These are phyloP conservation scores for Colletotrichum neosansevieriae DNA, from an alignment of 2,329 filamentous ascomycete species.

Conservation along the genomic window DNA sequence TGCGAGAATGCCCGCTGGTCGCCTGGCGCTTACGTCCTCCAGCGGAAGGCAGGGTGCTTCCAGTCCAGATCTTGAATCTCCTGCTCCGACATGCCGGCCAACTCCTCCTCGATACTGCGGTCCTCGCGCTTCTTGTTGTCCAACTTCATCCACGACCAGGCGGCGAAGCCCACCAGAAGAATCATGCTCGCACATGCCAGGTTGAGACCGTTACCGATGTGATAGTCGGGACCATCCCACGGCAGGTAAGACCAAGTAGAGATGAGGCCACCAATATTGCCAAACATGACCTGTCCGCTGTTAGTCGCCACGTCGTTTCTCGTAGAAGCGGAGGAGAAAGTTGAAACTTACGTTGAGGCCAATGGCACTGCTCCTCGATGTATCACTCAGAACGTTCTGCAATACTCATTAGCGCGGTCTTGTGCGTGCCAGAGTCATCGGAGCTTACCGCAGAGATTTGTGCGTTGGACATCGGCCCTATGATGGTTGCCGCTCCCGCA, in stretches of 20 bases:
- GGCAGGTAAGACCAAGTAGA: constrained; percentile 75
- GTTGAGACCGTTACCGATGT: constrained; percentile 78
- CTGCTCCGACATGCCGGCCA: constrained; percentile 66
- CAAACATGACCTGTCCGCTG: constrained; percentile 68
- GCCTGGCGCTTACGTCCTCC: constrained; percentile 52
- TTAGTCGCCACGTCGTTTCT: background rate
- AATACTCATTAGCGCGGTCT: too few species aligned
- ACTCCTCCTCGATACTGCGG: constrained; percentile 66
- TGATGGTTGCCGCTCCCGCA: constrained; percentile 71
- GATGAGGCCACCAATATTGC: constrained; percentile 77
- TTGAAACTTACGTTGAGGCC: constrained; percentile 60
- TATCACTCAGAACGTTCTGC: constrained; percentile 76
- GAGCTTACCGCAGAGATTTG: constrained; percentile 66
- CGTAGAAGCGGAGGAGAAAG: background rate
- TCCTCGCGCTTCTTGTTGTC: constrained; percentile 70
- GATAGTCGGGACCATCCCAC: constrained; percentile 73
- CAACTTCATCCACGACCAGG: constrained; percentile 69
- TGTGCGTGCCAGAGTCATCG: too few species aligned
- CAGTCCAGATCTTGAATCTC: constrained; percentile 73
- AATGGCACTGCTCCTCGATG: constrained; percentile 74
- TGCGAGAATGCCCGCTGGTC: too few species aligned
- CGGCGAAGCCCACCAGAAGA: constrained; percentile 59
- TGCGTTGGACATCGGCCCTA: constrained; percentile 75
- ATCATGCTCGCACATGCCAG: constrained; percentile 67
- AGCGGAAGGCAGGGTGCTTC: constrained; percentile 76